Evolutionary conservation across 179 eudicot species (phyloP), one percentile per base, ranked within the genome.

Genomic region (Spinacia oleracea): DNA sequence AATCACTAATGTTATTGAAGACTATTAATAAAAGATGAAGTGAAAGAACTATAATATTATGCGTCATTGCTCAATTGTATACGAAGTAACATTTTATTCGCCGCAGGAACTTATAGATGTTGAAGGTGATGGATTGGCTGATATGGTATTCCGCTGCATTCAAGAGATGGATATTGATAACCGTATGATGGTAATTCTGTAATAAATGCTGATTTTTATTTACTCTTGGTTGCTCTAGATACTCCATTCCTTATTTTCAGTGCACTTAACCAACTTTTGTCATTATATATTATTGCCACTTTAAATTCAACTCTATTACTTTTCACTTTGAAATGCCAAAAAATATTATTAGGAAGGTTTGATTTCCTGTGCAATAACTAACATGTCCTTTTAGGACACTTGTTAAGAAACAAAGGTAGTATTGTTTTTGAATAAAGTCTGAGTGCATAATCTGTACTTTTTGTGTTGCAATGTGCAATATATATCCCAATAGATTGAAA

Each of bases 71-170:
- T 79, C 20, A 66, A 77, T 59, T 34, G 46, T 71, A 43, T 15
- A n/a, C n/a, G n/a, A n/a, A n/a, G n/a, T n/a, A 42, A 50, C 23
- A 70, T 42, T 63, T 59, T 79, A 59, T 80, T 82, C 77, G 73
- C 43, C 87, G 81, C 87, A 95, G 98, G 98, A 95, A 76, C 98
- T 95, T 70, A 93, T 95, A 78, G 98, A 95, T 85, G 98, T 95
- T 74, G 98, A 95, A 84, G 98, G 98, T 76, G 98, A 95, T 90
- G 98, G 98, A 65, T 81, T 95, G 91, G 98, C 98, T 83, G 98
- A 95, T 86, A 95, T 95, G 98, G 98, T 93, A 81, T 95, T 95
- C 73, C 97, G 85, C 87, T 93, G 98, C 86, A 95, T 95, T 75
- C 98, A 95, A 76, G 98, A 95, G 81, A 95, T 95, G 98, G 98